Evolutionary conservation across 2,329 filamentous ascomycete species (phyloP), one percentile per base, ranked within the genome.

Genomic region (Apiospora sp.): DNA sequence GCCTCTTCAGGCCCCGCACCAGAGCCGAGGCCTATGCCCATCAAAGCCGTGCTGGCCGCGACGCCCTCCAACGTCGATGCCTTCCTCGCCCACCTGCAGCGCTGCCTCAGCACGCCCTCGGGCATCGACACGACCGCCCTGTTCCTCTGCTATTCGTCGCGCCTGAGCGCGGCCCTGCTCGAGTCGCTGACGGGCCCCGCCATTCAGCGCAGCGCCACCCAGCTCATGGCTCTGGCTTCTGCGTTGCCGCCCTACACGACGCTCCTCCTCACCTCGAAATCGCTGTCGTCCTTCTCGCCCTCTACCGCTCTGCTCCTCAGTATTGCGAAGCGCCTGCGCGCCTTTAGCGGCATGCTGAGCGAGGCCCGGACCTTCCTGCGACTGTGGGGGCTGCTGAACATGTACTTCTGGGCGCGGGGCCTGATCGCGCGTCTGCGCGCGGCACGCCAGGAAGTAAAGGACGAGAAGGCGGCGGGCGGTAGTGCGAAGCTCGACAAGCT

Each of bases 311-410:
- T 82, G 22, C 85, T 87, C 1, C 86, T 90, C 12, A 81, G 84
- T 61, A 82, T 90, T 49, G 86, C 89, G 22, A 81, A 79, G 67
- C 83, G 88, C 78, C 84, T 94, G 79, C 87, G 85, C 82, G 87
- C 84, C 19, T 86, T 97, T 19, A 90, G 91, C 24, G 86, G 83
- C 46, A 84, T 96, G 71, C 86, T 96, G 67, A 87, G 87, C 76
- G 93, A 96, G 79, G 89, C 91, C 74, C 87, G 93, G 74, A 92
- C 91, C 73, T 94, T 95, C 80, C 84, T 89, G 74, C 89, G 95
- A 0, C 86, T 98, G 43, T 97, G 94, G 92, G 92, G 91, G 0
- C 80, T 95, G 77, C 78, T 98, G 79, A 91, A 91, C 69, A 86
- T 97, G 81, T 93, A 94, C 82, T 85, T 91, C 75, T 93, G 92